Conservation (phyloP, 768 basidiomycete genomes). For the Tylopilus intermedius region DNA sequence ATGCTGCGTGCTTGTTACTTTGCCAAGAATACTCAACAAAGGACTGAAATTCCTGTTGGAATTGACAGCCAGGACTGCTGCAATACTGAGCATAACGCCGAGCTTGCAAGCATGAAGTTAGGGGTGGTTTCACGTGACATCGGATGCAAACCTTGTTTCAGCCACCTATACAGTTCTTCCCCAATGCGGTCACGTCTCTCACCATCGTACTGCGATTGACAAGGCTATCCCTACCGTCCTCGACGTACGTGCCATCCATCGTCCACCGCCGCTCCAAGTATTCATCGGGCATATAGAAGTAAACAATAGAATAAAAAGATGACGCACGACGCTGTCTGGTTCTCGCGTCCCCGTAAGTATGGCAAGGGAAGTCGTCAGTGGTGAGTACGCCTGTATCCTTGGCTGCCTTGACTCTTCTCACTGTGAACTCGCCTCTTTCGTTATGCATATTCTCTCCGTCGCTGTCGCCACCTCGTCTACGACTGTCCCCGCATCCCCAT, state of each 20-base stretch:
- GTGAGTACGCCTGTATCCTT: constrained; percentile 41
- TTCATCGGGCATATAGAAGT: background rate
- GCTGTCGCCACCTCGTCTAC: background rate
- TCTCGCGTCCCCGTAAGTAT: constrained; percentile 90
- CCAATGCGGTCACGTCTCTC: background rate
- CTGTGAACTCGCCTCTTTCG: background rate
- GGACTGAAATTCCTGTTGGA: no score
- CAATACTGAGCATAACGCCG: no score
- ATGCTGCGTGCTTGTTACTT: no score
- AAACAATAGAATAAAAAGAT: constrained; percentile 66
- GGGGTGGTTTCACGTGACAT: constrained; percentile 5
- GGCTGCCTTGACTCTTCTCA: background rate
- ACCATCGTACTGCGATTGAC: background rate
- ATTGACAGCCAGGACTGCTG: no score
- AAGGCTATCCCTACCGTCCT: background rate
- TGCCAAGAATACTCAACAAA: no score
- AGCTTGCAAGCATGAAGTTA: no score
- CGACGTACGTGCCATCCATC: constrained; percentile 7
- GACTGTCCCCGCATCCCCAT: background rate
- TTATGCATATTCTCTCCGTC: background rate
- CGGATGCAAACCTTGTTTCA: constrained; percentile 14
- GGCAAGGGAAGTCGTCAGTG: constrained; percentile 96
- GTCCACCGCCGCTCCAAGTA: background rate
- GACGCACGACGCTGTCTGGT: constrained; percentile 99
- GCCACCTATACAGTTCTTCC: constrained; percentile 28